A percentile compares a stretch with the other conserved stretches of the same genome.
Conservation (phyloP, 2,329 filamentous ascomycete species). For the Sporothrix brunneoviolacea region DNA sequence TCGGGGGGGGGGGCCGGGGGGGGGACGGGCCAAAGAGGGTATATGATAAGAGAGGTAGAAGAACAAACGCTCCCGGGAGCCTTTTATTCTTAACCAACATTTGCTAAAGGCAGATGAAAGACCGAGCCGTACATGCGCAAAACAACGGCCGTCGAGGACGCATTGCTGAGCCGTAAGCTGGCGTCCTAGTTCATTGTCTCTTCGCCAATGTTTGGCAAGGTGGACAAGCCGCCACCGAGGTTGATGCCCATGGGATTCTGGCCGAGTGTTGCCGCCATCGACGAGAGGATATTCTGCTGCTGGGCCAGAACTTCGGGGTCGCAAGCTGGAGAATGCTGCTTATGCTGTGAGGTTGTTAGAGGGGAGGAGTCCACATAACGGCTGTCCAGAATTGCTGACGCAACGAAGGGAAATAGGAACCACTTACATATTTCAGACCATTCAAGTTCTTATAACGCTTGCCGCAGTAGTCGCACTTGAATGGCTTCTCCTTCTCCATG, state of each 20-base stretch:
- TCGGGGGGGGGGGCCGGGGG: too few relatives aligned
- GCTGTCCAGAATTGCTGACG: too few relatives aligned
- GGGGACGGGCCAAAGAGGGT: too few relatives aligned
- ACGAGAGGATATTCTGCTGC: conserved; percentile 30
- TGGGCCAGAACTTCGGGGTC: conserved; percentile 65
- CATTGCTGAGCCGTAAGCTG: too few relatives aligned
- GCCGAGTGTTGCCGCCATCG: conserved; percentile 26
- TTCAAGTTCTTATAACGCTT: conserved; percentile 99
- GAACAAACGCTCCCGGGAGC: too few relatives aligned
- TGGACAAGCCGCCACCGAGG: conserved; percentile 26
- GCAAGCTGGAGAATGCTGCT: conserved; percentile 79
- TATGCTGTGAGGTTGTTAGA: conserved; percentile 49
- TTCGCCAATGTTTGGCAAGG: conserved; percentile 38
- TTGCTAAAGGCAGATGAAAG: too few relatives aligned
- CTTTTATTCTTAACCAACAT: too few relatives aligned
- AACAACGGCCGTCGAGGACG: too few relatives aligned
- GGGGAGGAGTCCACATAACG: too few relatives aligned
- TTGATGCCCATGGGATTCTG: conserved; percentile 27
- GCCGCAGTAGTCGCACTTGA: conserved; percentile 92
- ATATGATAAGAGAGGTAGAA: too few relatives aligned
- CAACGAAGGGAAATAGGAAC: background rate
- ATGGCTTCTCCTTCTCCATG: conserved; percentile 99
- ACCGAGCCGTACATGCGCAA: too few relatives aligned
- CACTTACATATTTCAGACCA: conserved; percentile 82
- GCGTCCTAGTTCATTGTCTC: conserved; percentile 32